Percentiles rank a stretch among this genome's conserved stretches.
Conservation (phyloP, 1,284 basidiomycete species). For the Sanghuangporus sanghuang region DNA sequence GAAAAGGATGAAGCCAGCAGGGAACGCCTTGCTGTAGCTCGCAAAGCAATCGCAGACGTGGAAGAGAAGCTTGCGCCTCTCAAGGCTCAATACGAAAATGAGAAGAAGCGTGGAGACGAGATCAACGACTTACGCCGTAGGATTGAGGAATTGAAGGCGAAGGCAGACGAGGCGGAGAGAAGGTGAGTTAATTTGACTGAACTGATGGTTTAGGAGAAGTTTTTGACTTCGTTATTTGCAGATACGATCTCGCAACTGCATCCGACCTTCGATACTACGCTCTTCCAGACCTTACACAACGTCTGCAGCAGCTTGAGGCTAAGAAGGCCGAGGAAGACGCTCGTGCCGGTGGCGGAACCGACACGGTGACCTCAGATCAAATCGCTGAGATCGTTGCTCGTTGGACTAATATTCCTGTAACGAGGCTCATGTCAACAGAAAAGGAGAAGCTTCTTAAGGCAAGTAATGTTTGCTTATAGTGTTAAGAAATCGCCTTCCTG, state of each 20-base stretch:
- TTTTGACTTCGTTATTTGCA: constrained; percentile 22
- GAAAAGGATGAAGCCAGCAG: constrained; percentile 91
- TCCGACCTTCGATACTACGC: constrained; percentile 93
- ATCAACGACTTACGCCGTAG: constrained; percentile 75
- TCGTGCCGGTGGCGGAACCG: constrained; percentile 48
- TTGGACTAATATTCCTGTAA: constrained; percentile 91
- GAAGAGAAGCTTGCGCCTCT: constrained; percentile 90
- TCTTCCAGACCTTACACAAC: constrained; percentile 84
- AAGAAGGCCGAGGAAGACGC: constrained; percentile 73
- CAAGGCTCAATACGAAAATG: constrained; percentile 84
- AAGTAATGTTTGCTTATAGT: background rate
- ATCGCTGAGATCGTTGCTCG: constrained; percentile 88
- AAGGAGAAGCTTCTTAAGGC: constrained; percentile 74
- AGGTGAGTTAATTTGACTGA: constrained; percentile 41
- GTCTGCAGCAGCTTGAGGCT: constrained; percentile 65
- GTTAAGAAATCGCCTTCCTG: constrained; percentile 18
- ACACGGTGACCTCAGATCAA: constrained; percentile 84
- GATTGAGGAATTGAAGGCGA: constrained; percentile 90
- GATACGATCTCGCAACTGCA: constrained; percentile 79
- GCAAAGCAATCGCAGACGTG: constrained; percentile 79
- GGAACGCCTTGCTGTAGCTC: constrained; percentile 76
- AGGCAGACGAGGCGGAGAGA: constrained; percentile 93
- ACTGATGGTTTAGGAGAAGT: constrained; percentile 3
- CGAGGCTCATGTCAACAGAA: constrained; percentile 84
- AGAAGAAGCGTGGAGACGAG: constrained; percentile 85